Conservation (phyloP, 164 flowering plant species). For the Dillenia turbinata region DNA sequence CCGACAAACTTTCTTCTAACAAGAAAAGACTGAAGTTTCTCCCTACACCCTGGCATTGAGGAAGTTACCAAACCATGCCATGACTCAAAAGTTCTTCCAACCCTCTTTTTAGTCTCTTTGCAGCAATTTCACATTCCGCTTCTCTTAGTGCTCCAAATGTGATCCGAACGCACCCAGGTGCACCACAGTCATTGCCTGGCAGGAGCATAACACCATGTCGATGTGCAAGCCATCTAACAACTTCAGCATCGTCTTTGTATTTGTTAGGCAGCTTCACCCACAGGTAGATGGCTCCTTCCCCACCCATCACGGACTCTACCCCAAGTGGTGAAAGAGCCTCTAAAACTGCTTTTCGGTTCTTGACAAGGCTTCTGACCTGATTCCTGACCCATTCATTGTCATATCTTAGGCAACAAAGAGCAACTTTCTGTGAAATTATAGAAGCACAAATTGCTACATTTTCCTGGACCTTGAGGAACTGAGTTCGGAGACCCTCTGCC, state of each 20-base stretch:
- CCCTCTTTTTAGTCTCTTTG: conserved; percentile 63
- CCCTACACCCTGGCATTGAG: too few relatives aligned
- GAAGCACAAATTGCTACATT: conserved; percentile 95
- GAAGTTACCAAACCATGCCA: conserved; percentile 56
- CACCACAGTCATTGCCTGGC: conserved; percentile 82
- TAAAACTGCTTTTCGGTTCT: conserved; percentile 49
- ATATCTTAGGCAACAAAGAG: conserved; percentile 65
- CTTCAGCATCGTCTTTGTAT: conserved; percentile 52
- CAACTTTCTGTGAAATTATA: conserved; percentile 79
- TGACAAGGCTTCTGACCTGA: conserved; percentile 70
- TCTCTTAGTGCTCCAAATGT: conserved; percentile 81
- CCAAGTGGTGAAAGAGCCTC: conserved; percentile 89
- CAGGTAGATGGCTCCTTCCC: conserved; percentile 93
- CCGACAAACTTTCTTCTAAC: too few relatives aligned
- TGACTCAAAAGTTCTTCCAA: conserved; percentile 66
- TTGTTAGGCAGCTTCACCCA: conserved; percentile 91
- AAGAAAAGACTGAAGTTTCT: too few relatives aligned
- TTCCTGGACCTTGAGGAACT: conserved; percentile 92
- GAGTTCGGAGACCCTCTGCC: conserved; percentile 59
- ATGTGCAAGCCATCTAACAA: conserved; percentile 77
- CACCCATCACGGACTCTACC: conserved; percentile 73
- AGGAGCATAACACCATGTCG: conserved; percentile 68
- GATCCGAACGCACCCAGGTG: conserved; percentile 72
- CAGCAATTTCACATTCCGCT: conserved; percentile 57
- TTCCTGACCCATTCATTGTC: conserved; percentile 83